Evolutionary conservation across 768 basidiomycete species (phyloP).

Genomic region (Leucocoprinus birnbaumii): DNA sequence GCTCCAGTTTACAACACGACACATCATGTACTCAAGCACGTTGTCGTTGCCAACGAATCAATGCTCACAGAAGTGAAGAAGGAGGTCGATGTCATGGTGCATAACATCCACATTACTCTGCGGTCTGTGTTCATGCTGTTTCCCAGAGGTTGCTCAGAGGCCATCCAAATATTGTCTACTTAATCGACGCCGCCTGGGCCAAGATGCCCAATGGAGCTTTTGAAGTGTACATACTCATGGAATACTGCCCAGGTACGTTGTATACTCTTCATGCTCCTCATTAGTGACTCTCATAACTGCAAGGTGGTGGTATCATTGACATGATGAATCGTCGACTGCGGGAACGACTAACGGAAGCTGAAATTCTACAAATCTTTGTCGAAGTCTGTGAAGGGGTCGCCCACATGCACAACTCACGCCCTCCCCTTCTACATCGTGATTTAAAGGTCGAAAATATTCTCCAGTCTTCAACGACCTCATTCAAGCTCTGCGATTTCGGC

Average conservation of each 20-base stretch:
- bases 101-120: constrained; percentile 18
- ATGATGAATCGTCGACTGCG: constrained; percentile 98
- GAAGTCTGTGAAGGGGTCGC: constrained; percentile 98
- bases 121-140: constrained; percentile 24
- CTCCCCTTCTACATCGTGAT: constrained; percentile 92
- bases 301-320: constrained; percentile 98
- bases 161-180: constrained; percentile 93
- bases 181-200: constrained; percentile 94
- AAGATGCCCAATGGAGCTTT: constrained; percentile 79
- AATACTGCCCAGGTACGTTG: constrained; percentile 82
- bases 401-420: constrained; percentile 91
- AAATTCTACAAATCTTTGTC: constrained; percentile 96
- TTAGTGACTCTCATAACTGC: constrained; percentile 12
- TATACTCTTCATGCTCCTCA: background rate
- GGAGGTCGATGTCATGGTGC: constrained; percentile 98
- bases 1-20: constrained; percentile 88
- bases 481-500: constrained; percentile 98
- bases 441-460: constrained; percentile 99
- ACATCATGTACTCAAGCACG: constrained; percentile 95
- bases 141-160: constrained; percentile 83
- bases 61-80: constrained; percentile 94
- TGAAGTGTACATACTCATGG: constrained; percentile 99
- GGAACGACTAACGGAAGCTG: constrained; percentile 91
- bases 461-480: constrained; percentile 77
- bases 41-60: constrained; percentile 86